Conservation (phyloP, 139 green algal genomes). For the Axilococcus clingmanii region DNA sequence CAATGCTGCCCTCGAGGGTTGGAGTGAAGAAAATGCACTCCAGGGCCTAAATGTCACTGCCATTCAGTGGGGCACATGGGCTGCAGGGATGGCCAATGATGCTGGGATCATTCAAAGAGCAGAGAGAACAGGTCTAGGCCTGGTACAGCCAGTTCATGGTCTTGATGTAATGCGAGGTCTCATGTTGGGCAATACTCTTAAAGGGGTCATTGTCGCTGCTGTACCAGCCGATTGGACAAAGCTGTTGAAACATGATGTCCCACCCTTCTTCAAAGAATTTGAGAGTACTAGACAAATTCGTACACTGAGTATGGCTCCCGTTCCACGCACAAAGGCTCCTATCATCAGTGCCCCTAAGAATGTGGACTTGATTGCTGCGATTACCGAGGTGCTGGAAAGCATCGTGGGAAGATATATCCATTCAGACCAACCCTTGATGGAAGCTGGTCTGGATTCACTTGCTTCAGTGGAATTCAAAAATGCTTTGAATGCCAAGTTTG, state of each 20-base stretch:
- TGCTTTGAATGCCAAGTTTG: constrained; percentile 24
- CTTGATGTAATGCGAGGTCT: constrained; percentile 39
- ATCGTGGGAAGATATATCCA: neutral
- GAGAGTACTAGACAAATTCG: neutral
- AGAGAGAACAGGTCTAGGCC: constrained; percentile 50
- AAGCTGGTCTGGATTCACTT: constrained; percentile 49
- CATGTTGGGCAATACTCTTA: neutral
- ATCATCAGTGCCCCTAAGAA: neutral
- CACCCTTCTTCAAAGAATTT: constrained; percentile 5
- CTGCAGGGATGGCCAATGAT: constrained; percentile 66
- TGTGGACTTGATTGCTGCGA: neutral
- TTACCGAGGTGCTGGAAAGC: neutral
- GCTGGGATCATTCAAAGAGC: constrained; percentile 29
- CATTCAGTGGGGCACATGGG: constrained; percentile 45
- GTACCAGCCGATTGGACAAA: constrained; percentile 31
- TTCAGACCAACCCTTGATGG: constrained; percentile 21
- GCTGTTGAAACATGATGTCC: constrained; percentile 16
- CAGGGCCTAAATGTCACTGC: neutral
- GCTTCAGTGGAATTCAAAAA: constrained; percentile 72
- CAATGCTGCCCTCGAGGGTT: constrained; percentile 52
- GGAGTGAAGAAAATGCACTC: neutral
- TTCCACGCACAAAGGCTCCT: neutral
- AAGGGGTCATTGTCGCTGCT: constrained; percentile 6
- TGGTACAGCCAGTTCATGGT: constrained; percentile 23
- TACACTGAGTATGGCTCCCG: neutral